Percentiles rank a stretch among this genome's conserved stretches.
These are phyloP conservation scores for Cenchrus purpureus DNA, from an alignment of 176 grass and related monocot species.

Conservation along the genomic window DNA sequence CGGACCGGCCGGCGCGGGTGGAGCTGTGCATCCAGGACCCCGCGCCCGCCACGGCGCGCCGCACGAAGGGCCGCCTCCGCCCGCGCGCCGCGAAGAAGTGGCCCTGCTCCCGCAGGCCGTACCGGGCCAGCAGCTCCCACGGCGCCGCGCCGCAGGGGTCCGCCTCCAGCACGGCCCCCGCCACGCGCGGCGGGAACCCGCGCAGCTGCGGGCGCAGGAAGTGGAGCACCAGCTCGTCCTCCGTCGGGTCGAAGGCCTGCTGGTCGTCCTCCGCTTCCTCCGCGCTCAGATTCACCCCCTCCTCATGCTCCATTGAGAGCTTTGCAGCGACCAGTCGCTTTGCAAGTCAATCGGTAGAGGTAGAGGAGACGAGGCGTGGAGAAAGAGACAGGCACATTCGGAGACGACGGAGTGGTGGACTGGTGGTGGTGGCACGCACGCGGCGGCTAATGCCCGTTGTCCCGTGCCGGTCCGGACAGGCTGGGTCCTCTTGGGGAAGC, in stretches of 20 bases:
- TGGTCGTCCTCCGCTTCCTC: background rate
- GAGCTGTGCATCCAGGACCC: conserved; percentile 41
- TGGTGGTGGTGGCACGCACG: no score
- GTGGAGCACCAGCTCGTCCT: conserved; percentile 55
- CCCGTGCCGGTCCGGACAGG: background rate
- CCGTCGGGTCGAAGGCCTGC: conserved; percentile 22
- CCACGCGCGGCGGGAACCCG: conserved; percentile 48
- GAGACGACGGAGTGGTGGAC: background rate
- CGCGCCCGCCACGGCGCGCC: conserved; percentile 1
- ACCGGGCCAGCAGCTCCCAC: conserved; percentile 45
- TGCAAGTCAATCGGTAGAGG: background rate
- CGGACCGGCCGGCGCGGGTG: background rate
- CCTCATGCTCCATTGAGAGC: background rate
- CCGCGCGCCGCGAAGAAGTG: conserved; percentile 43
- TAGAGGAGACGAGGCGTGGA: background rate
- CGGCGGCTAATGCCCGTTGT: no score
- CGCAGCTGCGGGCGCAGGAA: conserved; percentile 46
- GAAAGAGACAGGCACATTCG: background rate
- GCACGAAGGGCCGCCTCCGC: background rate
- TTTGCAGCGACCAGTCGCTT: background rate
- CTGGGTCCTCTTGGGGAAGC: background rate
- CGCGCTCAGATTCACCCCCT: background rate
- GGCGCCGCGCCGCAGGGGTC: conserved; percentile 42
- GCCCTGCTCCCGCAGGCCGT: conserved; percentile 27
- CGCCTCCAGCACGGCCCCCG: conserved; percentile 47